Evolutionary conservation across 2,329 filamentous ascomycete species (phyloP).

Genomic region (Sporothrix mexicana): DNA sequence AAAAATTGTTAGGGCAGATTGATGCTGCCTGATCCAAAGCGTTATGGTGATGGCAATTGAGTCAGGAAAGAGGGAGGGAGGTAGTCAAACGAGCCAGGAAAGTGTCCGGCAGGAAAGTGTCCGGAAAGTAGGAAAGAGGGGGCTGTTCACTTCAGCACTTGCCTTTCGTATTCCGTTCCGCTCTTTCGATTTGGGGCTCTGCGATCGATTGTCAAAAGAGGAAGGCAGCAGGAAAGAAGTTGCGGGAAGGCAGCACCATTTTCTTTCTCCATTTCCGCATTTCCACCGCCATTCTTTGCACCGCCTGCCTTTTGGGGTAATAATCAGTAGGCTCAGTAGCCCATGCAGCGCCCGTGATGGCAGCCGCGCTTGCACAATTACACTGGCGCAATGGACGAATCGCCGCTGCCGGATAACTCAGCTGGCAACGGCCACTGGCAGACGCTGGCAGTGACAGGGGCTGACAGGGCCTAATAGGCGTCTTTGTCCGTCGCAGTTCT

Average conservation of each 20-base stretch:
- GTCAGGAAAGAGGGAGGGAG: background rate
- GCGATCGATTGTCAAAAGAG: conserved; percentile 6
- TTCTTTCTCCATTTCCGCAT: background rate
- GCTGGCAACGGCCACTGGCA: conserved; percentile 8
- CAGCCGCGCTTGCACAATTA: background rate
- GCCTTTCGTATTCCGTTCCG: background rate
- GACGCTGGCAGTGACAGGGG: background rate
- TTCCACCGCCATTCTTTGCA: background rate
- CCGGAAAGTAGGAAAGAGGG: background rate
- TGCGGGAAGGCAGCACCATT: conserved; percentile 11
- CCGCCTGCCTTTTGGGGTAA: conserved; percentile 2
- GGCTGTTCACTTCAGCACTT: background rate
- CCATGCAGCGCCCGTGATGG: background rate
- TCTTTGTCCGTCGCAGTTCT: background rate
- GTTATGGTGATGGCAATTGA: background rate
- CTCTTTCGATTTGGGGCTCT: conserved; percentile 2
- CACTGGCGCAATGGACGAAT: conserved; percentile 27
- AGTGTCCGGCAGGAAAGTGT: too few relatives aligned
- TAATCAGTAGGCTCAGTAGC: too few relatives aligned
- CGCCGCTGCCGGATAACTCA: conserved; percentile 31
- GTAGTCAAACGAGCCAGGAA: too few relatives aligned
- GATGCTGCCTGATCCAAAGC: conserved; percentile 9
- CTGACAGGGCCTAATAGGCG: too few relatives aligned
- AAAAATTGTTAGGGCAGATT: background rate
- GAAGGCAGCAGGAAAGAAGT: conserved; percentile 5